These are phyloP conservation scores for Monarda citriodora DNA, from an alignment of 305 asterid genomes.

Conservation along the genomic window DNA sequence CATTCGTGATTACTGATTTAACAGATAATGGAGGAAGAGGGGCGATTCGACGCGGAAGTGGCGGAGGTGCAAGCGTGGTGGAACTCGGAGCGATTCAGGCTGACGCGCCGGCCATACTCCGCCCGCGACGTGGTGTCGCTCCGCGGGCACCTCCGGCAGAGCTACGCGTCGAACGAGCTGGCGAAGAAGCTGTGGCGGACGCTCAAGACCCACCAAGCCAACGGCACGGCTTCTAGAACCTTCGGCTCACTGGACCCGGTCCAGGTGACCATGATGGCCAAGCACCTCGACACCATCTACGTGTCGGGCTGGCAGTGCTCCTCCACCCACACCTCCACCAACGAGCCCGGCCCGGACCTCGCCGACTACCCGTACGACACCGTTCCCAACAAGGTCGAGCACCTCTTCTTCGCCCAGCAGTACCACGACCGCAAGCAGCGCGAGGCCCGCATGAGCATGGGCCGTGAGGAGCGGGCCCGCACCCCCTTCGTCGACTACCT, in stretches of 20 bases:
- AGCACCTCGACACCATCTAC: slow-evolving; percentile 84
- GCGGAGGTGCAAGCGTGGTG: slow-evolving; percentile 98
- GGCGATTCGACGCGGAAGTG: slow-evolving; percentile 86
- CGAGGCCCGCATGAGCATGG: slow-evolving; percentile 88
- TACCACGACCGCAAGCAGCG: slow-evolving; percentile 95
- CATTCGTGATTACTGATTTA: neutral
- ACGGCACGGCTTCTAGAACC: slow-evolving; percentile 91
- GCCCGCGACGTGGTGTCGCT: slow-evolving; percentile 92
- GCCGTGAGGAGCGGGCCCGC: slow-evolving; percentile 76
- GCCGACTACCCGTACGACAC: slow-evolving; percentile 98
- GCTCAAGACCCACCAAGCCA: slow-evolving; percentile 84
- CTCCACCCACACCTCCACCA: slow-evolving; percentile 89
- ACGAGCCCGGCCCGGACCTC: slow-evolving; percentile 99
- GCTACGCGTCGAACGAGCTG: slow-evolving; percentile 78
- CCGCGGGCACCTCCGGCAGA: slow-evolving; percentile 77
- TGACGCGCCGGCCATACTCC: slow-evolving; percentile 88
- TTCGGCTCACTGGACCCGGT: slow-evolving; percentile 98
- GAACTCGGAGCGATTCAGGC: slow-evolving; percentile 91
- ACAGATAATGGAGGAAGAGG: slow-evolving; percentile 97
- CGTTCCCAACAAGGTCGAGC: slow-evolving; percentile 96
- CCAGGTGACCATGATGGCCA: slow-evolving; percentile 99
- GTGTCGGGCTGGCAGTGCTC: slow-evolving; percentile 99
- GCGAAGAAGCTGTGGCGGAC: slow-evolving; percentile 98
- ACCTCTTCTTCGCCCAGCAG: slow-evolving; percentile 91
- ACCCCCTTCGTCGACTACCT: slow-evolving; percentile 81